These are phyloP conservation scores for Circinella minor DNA, from an alignment of 371 early-diverging fungal species.

Conservation along the genomic window DNA sequence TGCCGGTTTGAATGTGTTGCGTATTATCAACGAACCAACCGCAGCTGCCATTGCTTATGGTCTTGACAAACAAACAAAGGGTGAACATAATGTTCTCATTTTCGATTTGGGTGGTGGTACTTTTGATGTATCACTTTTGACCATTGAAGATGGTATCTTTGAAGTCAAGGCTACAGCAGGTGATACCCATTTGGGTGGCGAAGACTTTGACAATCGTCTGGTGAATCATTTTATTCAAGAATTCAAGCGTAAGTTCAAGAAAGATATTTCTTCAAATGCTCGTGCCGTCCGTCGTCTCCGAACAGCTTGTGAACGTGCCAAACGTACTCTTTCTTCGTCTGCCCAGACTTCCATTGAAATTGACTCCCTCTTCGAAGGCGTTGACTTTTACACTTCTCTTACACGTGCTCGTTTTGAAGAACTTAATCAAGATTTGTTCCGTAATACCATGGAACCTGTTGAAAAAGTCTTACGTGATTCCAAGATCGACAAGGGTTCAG, in stretches of 20 bases:
- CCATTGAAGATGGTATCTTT: slow-evolving; percentile 90
- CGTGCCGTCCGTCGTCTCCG: slow-evolving; percentile 94
- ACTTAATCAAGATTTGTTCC: slow-evolving; percentile 87
- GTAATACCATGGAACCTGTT: slow-evolving; percentile 84
- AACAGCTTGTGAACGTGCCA: slow-evolving; percentile 96
- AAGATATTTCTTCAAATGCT: slow-evolving; percentile 82
- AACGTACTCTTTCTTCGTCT: slow-evolving; percentile 93
- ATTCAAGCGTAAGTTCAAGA: slow-evolving; percentile 85
- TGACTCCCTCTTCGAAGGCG: slow-evolving; percentile 91
- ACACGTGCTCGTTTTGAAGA: slow-evolving; percentile 95
- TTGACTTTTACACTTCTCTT: slow-evolving; percentile 87
- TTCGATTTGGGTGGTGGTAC: slow-evolving; percentile 98
- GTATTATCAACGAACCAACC: slow-evolving; percentile 96
- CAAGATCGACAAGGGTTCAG: slow-evolving; percentile 90
- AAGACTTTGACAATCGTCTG: slow-evolving; percentile 95
- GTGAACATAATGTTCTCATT: slow-evolving; percentile 88
- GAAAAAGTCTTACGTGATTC: slow-evolving; percentile 88
- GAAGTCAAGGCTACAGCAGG: slow-evolving; percentile 96
- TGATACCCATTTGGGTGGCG: slow-evolving; percentile 98
- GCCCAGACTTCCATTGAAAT: slow-evolving; percentile 87
- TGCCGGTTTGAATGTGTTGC: slow-evolving; percentile 80
- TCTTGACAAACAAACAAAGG: slow-evolving; percentile 75
- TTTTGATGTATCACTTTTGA: slow-evolving; percentile 93
- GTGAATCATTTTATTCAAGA: slow-evolving; percentile 82
- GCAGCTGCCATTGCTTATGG: slow-evolving; percentile 96